Percentiles rank a stretch among this genome's conserved stretches.
Evolutionary conservation across 75 land plant genomes (phyloP).

Genomic region (Ceratopteris richardii): DNA sequence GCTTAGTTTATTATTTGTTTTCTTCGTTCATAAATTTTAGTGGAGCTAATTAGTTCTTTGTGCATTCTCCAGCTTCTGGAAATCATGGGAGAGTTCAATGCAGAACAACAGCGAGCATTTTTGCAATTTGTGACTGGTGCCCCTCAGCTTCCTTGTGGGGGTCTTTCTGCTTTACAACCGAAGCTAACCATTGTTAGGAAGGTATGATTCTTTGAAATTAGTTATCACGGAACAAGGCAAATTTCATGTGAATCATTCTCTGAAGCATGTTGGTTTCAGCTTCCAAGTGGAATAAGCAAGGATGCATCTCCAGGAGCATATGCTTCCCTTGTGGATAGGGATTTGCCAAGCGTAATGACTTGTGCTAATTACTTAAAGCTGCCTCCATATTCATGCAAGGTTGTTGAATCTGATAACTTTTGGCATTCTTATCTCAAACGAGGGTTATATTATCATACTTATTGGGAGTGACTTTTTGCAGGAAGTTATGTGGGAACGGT

Average conservation of each 20-base stretch:
- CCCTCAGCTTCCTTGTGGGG: slow-evolving; percentile 74
- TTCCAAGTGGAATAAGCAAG: slow-evolving; percentile 4
- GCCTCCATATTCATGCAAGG: slow-evolving; percentile 71
- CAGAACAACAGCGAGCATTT: slow-evolving; percentile 39
- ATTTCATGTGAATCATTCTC: not conserved
- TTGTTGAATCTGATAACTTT: not conserved
- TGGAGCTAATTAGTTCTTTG: not conserved
- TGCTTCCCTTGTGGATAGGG: slow-evolving; percentile 29
- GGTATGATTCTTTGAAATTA: slow-evolving; percentile 21
- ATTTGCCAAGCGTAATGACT: slow-evolving; percentile 85
- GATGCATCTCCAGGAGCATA: slow-evolving; percentile 21
- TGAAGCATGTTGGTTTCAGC: too few relatives aligned
- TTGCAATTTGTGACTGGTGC: slow-evolving; percentile 82
- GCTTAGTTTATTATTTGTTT: not conserved
- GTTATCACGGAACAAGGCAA: not conserved
- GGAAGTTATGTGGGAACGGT: slow-evolving; percentile 61
- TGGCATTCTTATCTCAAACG: not conserved
- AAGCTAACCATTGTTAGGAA: slow-evolving; percentile 71
- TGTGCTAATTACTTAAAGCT: slow-evolving; percentile 85
- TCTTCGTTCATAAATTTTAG: too few relatives aligned
- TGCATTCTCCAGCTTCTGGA: slow-evolving; percentile 51
- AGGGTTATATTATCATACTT: slow-evolving; percentile 1
- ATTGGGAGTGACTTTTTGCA: slow-evolving; percentile 14
- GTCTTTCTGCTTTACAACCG: slow-evolving; percentile 56
- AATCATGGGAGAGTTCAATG: slow-evolving; percentile 39